Evolutionary conservation across 2,329 filamentous ascomycete species (phyloP).

Genomic region (Cytospora paraplurivora): DNA sequence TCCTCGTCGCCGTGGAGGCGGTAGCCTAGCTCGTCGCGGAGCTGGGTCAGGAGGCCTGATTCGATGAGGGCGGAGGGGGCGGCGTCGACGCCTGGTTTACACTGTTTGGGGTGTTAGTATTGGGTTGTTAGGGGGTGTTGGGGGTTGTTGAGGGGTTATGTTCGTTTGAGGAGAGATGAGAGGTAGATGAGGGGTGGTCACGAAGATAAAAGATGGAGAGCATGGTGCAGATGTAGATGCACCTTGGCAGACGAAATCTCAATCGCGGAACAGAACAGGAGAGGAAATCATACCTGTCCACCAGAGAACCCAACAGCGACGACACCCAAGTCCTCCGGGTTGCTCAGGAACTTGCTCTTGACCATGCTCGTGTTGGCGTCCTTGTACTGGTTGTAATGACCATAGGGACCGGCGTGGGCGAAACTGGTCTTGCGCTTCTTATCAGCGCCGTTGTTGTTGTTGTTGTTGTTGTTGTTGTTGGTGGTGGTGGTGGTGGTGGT

Average conservation of each 20-base stretch:
- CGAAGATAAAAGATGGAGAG: too few relatives aligned
- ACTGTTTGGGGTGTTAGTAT: slow-evolving; percentile 50
- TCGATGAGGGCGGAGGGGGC: slow-evolving; percentile 88
- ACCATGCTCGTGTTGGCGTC: slow-evolving; percentile 57
- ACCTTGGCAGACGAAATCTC: slow-evolving; percentile 31
- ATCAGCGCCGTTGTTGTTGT: slow-evolving; percentile 7
- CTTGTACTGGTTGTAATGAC: slow-evolving; percentile 28
- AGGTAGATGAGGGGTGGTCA: not conserved
- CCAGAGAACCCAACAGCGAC: slow-evolving; percentile 96
- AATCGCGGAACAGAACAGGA: not conserved
- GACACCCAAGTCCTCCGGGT: slow-evolving; percentile 80
- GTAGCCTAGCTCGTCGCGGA: slow-evolving; percentile 85
- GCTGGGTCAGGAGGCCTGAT: slow-evolving; percentile 80
- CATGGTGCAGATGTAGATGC: too few relatives aligned
- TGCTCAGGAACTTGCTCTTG: slow-evolving; percentile 74
- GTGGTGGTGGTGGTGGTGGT: too few relatives aligned
- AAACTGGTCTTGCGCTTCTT: slow-evolving; percentile 28
- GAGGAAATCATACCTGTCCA: slow-evolving; percentile 70
- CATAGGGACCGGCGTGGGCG: slow-evolving; percentile 20
- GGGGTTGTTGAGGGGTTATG: not conserved
- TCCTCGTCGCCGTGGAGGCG: slow-evolving; percentile 79
- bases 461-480: slow-evolving; percentile 9
- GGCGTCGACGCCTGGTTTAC: slow-evolving; percentile 88
- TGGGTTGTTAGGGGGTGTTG: not conserved
- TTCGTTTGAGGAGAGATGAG: slow-evolving; percentile 4